Conservation (phyloP, 2,329 filamentous ascomycete genomes). For the Cercospora janseana region DNA sequence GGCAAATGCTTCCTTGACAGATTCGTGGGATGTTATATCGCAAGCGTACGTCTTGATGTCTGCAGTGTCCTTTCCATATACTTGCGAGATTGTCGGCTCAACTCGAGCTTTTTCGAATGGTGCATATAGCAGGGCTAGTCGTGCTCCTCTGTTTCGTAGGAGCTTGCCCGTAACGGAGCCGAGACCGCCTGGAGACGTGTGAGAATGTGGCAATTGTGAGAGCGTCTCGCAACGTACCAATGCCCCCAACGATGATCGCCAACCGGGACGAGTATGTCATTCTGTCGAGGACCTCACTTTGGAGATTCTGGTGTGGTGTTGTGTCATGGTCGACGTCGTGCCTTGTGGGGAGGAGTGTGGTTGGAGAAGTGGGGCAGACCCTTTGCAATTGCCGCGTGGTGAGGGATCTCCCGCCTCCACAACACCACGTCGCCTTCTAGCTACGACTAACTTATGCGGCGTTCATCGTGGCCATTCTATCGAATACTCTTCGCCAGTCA, state of each 20-base stretch:
- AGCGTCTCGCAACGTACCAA: constrained; percentile 36
- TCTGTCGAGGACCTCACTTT: not conserved
- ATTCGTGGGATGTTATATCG: constrained; percentile 37
- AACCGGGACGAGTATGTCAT: constrained; percentile 41
- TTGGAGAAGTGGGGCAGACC: not conserved
- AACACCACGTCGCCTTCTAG: not conserved
- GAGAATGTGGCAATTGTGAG: not conserved
- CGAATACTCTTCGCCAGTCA: no score
- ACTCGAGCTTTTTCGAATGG: constrained; percentile 46
- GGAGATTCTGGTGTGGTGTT: not conserved
- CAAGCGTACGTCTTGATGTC: constrained; percentile 36
- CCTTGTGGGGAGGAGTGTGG: not conserved
- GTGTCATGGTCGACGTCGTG: not conserved
- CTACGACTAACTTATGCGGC: not conserved
- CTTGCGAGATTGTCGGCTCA: constrained; percentile 39
- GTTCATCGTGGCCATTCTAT: not conserved
- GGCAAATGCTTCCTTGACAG: constrained; percentile 34
- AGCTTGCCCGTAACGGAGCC: constrained; percentile 46
- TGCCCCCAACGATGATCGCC: constrained; percentile 46
- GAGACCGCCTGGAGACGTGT: constrained; percentile 39
- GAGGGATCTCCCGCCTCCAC: not conserved
- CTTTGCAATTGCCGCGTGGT: not conserved
- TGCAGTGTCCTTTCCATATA: constrained; percentile 36
- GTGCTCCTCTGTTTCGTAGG: constrained; percentile 44
- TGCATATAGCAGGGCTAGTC: constrained; percentile 48